Evolutionary conservation across 176 grass and related monocot genomes (phyloP), one percentile per base, ranked within the genome.

Genomic region (Coix lacrymajobi): DNA sequence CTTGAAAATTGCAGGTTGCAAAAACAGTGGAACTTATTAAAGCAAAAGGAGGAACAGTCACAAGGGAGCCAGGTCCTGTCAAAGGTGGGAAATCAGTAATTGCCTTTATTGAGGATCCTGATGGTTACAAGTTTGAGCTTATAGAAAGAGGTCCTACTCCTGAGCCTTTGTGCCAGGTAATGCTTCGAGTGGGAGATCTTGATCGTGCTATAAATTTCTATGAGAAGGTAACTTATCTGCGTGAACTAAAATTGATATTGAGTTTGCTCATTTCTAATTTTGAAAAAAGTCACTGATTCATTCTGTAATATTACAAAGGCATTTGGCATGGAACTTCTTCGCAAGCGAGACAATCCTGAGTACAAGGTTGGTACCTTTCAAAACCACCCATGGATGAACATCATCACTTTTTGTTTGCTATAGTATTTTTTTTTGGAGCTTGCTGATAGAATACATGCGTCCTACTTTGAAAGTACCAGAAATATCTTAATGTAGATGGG

Each of bases 241-340:
- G 28, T 67, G 39, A 67, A 52, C 79, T 41, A 48, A 39, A 68
- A 73, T 10, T 77, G 25, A 8, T 13, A 33, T 75, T 58, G 16
- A 71, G 24, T 62, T 39, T 45, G 62, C 5, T 61, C 38, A 48
- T 80, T 73, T 63, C 16, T 67, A 5, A 11, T 83, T 79, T 83
- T 72, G 34, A 24, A 46, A 29, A 34, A n/a, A 82, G 39, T 67
- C 51, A 60, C 62, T 62, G 48, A 85, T 65, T 52, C 62, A 31
- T 78, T 31, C 51, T n/a, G 48, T 71, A 52, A 80, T 85, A 36
- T 75, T 83, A 51, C 58, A 68, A 64, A 98, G 96, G 96, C 93
- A 83, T 99, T 94, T 92, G 96, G 96, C 75, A 96, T 99, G 96
- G 96, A 99, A 80, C 93, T 99, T 92, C 85, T 99, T 39, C 82